Evolutionary conservation across 176 grass and related monocot species (phyloP).

Genomic region (Sorghum bicolor): DNA sequence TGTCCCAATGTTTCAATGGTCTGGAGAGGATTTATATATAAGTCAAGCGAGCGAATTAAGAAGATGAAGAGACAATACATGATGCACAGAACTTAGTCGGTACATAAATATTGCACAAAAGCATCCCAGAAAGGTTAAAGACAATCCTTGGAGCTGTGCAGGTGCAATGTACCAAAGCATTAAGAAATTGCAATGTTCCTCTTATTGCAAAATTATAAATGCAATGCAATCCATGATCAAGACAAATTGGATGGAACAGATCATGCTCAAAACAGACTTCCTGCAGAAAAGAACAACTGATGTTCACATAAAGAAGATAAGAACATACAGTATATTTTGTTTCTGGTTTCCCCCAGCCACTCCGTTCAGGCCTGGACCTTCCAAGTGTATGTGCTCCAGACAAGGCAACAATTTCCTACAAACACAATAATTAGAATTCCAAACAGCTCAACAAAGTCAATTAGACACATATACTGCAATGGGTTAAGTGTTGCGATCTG

Average conservation of each 20-base stretch:
- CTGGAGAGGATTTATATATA: neutral
- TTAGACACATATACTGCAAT: neutral
- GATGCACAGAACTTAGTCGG: neutral
- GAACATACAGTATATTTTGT: slow-evolving; percentile 89
- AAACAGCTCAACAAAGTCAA: slow-evolving; percentile 31
- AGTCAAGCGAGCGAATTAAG: neutral
- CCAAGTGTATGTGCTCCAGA: slow-evolving; percentile 99
- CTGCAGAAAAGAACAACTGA: neutral
- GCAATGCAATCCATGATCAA: neutral
- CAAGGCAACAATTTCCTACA: slow-evolving; percentile 92
- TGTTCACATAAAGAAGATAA: slow-evolving; percentile 22
- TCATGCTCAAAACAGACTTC: neutral
- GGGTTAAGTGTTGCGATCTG: neutral
- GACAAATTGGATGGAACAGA: neutral
- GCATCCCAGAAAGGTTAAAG: neutral
- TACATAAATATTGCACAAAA: slow-evolving; percentile 9
- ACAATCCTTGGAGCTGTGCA: neutral
- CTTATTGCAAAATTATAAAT: slow-evolving; percentile 12
- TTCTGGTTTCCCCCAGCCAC: slow-evolving; percentile 98
- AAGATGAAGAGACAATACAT: neutral
- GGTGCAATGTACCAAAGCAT: neutral
- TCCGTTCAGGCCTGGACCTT: slow-evolving; percentile 83
- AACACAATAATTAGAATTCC: slow-evolving; percentile 13
- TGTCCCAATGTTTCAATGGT: slow-evolving; percentile 1
- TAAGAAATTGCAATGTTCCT: neutral